These are phyloP conservation scores for Thoreauomyces humboldtii DNA, from an alignment of 192 early-diverging fungal genomes.

Conservation along the genomic window DNA sequence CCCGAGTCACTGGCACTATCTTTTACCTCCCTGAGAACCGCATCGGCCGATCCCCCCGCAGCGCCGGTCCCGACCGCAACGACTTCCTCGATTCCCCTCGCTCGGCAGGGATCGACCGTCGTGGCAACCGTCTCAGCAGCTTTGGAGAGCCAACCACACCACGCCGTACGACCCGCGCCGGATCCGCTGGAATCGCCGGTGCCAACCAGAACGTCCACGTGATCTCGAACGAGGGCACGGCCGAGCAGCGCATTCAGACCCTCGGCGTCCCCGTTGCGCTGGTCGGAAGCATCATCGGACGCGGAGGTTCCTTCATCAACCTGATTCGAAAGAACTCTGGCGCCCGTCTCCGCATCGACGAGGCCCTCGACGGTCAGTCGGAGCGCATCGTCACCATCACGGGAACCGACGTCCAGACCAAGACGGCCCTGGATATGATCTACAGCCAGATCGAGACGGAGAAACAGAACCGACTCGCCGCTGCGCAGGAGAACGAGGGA, in stretches of 20 bases:
- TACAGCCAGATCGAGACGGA: conserved; percentile 25
- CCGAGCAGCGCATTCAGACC: conserved; percentile 22
- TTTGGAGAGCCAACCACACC: conserved; percentile 4
- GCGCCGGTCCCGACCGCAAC: conserved; percentile 6
- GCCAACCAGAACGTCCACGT: conserved; percentile 39
- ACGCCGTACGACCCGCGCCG: neutral
- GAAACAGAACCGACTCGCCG: conserved; percentile 12
- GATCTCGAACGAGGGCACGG: neutral
- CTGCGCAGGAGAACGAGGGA: too few species aligned
- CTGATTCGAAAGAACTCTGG: conserved; percentile 46
- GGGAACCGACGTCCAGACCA: conserved; percentile 79
- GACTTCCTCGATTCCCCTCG: conserved; percentile 1
- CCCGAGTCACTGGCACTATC: conserved; percentile 15
- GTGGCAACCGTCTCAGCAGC: conserved; percentile 5
- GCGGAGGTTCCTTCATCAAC: conserved; percentile 68
- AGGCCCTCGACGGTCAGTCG: conserved; percentile 72
- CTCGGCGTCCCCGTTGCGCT: conserved; percentile 88
- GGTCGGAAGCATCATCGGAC: conserved; percentile 98
- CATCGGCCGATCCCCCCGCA: conserved; percentile 1
- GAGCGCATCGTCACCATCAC: conserved; percentile 91
- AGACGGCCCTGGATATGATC: conserved; percentile 55
- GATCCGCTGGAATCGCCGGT: neutral
- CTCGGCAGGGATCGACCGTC: neutral
- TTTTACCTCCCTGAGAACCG: conserved; percentile 25
- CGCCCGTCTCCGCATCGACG: conserved; percentile 82